These are phyloP conservation scores for Aspergillus sergii DNA, from an alignment of 2,329 filamentous ascomycete species.

Conservation along the genomic window DNA sequence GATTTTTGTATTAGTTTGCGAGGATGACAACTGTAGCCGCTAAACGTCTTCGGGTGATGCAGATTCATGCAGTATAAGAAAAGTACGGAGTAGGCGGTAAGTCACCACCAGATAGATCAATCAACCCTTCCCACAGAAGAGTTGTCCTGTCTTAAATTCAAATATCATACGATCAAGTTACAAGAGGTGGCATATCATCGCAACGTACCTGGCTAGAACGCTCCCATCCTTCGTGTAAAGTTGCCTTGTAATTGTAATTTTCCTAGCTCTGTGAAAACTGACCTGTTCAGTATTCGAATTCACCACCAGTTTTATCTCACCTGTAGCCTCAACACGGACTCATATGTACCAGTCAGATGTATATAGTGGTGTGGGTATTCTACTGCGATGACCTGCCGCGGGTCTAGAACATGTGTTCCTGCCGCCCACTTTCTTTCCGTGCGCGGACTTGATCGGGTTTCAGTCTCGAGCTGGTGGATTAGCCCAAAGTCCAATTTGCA, in stretches of 20 bases:
- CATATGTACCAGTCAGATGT: constrained; percentile 3
- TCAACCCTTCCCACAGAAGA: not conserved
- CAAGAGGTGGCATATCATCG: not conserved
- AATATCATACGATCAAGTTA: not conserved
- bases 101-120: constrained; percentile 20
- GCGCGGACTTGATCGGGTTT: constrained; percentile 8
- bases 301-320: not conserved
- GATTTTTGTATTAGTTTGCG: constrained; percentile 6
- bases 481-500: constrained; percentile 6
- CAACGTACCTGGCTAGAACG: not conserved
- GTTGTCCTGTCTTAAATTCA: not conserved
- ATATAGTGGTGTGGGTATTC: constrained; percentile 13
- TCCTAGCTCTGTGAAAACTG: not conserved
- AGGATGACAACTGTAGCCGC: constrained; percentile 3
- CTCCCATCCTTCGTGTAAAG: not conserved
- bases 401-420: constrained; percentile 25
- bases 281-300: not conserved
- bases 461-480: constrained; percentile 11
- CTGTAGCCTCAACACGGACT: not conserved
- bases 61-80: constrained; percentile 11
- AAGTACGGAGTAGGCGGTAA: constrained; percentile 9
- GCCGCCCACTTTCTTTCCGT: constrained; percentile 12
- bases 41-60: constrained; percentile 11
- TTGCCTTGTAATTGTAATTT: not conserved
- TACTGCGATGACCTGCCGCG: constrained; percentile 11